Evolutionary conservation across 2,329 filamentous ascomycete genomes (phyloP), one percentile per base, ranked within the genome.

Genomic region (Paramyrothecium sp.): DNA sequence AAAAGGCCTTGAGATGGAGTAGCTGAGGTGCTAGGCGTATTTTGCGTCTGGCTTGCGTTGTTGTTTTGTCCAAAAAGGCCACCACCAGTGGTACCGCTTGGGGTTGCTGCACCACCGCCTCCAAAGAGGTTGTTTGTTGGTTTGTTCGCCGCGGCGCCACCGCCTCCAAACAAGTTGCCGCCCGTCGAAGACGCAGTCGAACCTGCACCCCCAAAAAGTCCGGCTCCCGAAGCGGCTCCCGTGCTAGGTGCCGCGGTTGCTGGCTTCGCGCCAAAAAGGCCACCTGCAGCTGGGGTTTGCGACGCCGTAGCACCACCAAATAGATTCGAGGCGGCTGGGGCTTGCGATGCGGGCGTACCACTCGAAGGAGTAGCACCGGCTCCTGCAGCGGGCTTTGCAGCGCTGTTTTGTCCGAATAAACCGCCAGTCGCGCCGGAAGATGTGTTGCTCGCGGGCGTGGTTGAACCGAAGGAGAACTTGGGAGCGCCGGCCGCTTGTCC

Each of bases 401-500:
- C n/a, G 38, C 38, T 19, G 13, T 70, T 67, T 58, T 71, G 67
- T 51, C 72, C 71, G 59, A 75, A 74, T 41, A 75, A 53, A 38
- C 56, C 55, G 56, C 62, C 63, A 52, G 68, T 58, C 20, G 56
- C 66, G 34, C 71, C 56, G 11, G 73, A 61, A 13, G 72, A 67
- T 19, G 69, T 61, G 56, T 53, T 66, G 51, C 64, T 69, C 41
- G 59, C 64, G 47, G 65, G 59, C n/a, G 64, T 65, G 22, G 65
- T 30, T 20, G 61, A 65, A 38, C 73, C 74, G 59, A 83, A 83
- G 11, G 74, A 73, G 65, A 82, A 80, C 10, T 62, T 58, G 22
- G 77, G 63, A 22, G 71, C 61, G 46, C 68, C 65, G 33, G 62
- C 61, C 41, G 66, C 66, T 56, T 61, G 60, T 49, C 77, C 77